phyloP scores from a whole-genome alignment of 1,139 yeast species.

The Magnusiomyces magnusii region DNA sequence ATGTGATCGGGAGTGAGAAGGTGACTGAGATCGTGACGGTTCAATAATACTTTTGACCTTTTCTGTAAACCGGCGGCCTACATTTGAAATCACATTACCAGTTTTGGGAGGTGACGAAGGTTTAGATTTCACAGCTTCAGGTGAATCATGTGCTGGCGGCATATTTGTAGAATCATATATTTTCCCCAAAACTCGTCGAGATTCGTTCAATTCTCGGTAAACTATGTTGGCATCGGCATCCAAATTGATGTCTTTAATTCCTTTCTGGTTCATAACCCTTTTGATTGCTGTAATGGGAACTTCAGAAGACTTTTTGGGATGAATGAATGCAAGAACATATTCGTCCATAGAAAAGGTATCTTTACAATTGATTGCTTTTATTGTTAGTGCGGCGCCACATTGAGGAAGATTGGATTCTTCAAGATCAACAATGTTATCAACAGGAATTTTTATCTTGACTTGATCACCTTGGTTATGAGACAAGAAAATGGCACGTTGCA shows the following conservation, averaged over 20 bases:
- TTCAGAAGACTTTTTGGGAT: conserved; percentile 7
- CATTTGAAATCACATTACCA: not conserved
- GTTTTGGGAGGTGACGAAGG: not conserved
- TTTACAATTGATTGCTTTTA: conserved; percentile 45
- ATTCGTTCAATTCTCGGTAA: conserved; percentile 5
- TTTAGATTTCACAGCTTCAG: not conserved
- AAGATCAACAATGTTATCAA: conserved; percentile 55
- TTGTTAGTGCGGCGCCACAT: conserved; percentile 41
- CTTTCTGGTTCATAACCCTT: conserved; percentile 11
- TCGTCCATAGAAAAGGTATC: conserved; percentile 54
- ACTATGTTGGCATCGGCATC: not conserved
- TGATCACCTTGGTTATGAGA: conserved; percentile 62
- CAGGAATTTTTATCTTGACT: conserved; percentile 71
- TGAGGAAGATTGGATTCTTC: conserved; percentile 48
- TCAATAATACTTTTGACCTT: not conserved
- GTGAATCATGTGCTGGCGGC: not conserved
- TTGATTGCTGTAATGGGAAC: conserved; percentile 14
- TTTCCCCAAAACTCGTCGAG: conserved; percentile 10
- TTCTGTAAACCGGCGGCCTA: not conserved
- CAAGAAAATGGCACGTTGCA: conserved; percentile 72
- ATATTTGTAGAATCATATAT: conserved; percentile 13
- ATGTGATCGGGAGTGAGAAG: not conserved
- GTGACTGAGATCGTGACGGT: not conserved
- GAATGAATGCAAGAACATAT: conserved; percentile 59
- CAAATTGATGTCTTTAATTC: not conserved